These are phyloP conservation scores for Funneliformis mosseae DNA, from an alignment of 192 early-diverging fungal species.

Conservation along the genomic window DNA sequence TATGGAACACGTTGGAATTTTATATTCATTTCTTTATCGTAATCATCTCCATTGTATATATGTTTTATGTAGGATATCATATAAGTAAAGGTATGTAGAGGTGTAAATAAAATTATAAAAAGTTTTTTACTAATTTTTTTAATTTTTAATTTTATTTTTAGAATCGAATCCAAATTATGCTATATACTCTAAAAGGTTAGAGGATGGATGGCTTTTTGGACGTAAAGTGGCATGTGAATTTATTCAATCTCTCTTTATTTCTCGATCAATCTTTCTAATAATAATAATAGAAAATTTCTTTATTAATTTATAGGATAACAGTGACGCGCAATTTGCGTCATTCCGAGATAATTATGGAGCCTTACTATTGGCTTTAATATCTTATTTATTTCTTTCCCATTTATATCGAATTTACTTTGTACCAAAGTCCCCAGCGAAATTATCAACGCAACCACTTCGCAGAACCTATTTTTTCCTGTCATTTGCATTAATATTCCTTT, in stretches of 20 bases:
- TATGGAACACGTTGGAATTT: slow-evolving; percentile 72
- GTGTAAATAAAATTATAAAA: slow-evolving; percentile 39
- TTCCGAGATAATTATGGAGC: slow-evolving; percentile 68
- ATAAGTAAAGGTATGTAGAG: slow-evolving; percentile 56
- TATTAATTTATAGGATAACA: slow-evolving; percentile 61
- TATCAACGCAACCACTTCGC: slow-evolving; percentile 38
- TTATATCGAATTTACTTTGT: slow-evolving; percentile 41
- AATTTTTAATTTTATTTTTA: slow-evolving; percentile 25
- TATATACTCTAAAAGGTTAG: slow-evolving; percentile 47
- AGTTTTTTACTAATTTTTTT: slow-evolving; percentile 29
- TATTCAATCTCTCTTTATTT: not conserved
- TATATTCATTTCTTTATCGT: slow-evolving; percentile 72
- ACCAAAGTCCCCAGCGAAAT: slow-evolving; percentile 38
- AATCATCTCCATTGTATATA: slow-evolving; percentile 56
- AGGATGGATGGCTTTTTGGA: slow-evolving; percentile 72
- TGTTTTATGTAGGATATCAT: slow-evolving; percentile 64
- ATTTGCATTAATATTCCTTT: slow-evolving; percentile 64
- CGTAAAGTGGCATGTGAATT: slow-evolving; percentile 54
- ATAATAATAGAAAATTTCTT: not conserved
- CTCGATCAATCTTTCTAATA: not conserved
- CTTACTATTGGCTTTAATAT: slow-evolving; percentile 49
- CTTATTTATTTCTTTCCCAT: slow-evolving; percentile 55
- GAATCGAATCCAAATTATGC: slow-evolving; percentile 48
- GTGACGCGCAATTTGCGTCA: slow-evolving; percentile 67
- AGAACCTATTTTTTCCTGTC: slow-evolving; percentile 58